Conservation (phyloP, 2,329 filamentous ascomycete genomes). For the Sporothrix luriei region DNA sequence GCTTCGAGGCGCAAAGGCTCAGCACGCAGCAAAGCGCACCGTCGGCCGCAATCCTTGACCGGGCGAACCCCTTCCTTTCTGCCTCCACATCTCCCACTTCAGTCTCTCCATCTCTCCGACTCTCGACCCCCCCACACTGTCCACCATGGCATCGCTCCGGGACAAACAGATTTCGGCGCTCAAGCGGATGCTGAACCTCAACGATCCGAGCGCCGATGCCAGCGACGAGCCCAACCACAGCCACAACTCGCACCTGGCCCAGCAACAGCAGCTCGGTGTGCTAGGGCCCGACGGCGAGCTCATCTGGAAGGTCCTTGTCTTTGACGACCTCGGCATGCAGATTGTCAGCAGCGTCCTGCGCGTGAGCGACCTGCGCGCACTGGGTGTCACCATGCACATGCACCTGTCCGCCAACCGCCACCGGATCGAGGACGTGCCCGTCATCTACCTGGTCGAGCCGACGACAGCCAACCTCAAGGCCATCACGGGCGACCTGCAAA, state of each 20-base stretch:
- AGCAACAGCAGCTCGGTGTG: slow-evolving; percentile 65
- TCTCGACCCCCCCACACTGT: background rate
- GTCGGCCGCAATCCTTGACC: background rate
- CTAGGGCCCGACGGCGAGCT: slow-evolving; percentile 85
- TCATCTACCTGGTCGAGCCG: slow-evolving; percentile 94
- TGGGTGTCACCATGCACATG: slow-evolving; percentile 98
- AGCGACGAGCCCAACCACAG: slow-evolving; percentile 65
- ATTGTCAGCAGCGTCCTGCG: slow-evolving; percentile 95
- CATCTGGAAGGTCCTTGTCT: slow-evolving; percentile 97
- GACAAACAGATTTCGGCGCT: slow-evolving; percentile 56
- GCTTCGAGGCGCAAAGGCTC: background rate
- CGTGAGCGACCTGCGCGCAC: slow-evolving; percentile 87
- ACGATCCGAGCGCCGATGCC: slow-evolving; percentile 64
- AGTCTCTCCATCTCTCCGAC: background rate
- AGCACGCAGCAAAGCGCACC: background rate
- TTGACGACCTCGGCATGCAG: slow-evolving; percentile 87
- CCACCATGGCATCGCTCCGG: slow-evolving; percentile 34
- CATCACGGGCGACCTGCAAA: slow-evolving; percentile 83
- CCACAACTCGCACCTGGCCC: slow-evolving; percentile 52
- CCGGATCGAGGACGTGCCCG: slow-evolving; percentile 92
- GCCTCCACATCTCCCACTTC: background rate
- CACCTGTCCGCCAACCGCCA: slow-evolving; percentile 79
- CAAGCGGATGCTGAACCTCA: slow-evolving; percentile 93
- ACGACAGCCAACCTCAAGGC: slow-evolving; percentile 75
- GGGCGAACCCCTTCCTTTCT: background rate